Base-by-base conservation (phyloP, 768 basidiomycete genomes). In the Hypholoma sublateritium region DNA sequence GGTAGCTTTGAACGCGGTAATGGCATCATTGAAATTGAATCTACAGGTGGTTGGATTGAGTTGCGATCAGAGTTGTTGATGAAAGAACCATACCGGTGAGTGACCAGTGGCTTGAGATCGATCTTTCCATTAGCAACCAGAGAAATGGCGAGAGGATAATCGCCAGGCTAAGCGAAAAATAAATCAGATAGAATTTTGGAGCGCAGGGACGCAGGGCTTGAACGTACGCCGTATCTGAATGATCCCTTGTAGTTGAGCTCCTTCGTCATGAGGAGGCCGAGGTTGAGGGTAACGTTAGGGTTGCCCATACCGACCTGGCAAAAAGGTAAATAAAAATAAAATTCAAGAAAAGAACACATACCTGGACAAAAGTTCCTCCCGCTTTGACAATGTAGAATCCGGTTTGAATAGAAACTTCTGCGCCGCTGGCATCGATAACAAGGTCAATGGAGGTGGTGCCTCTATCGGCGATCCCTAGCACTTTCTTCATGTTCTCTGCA, bases 341-440 rank as follows among this genome's bases (percentile, higher is more conserved):
- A 22, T 46, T 6, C 37, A 17, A n/a, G 14, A 12, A 34, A 24
- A 1, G 36, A 53, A n/a, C 21, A 14, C 70, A 32, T 59, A 82
- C 87, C 73, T 90, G 87, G 14, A 91, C 84, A 65, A 84, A 82
- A 3, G 82, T 87, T 47, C 93, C 92, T 54, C 93, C 92, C 35
- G 80, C 74, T 73, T 86, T 88, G 57, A 84, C 88, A 49, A 95
- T 74, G 66, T 84, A 82, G 60, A 94, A 73, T 12, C 84, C 93
- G 43, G 91, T 95, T 70, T 93, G 93, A 58, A 97, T 91, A 50
- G 93, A 96, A 5, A 87, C 87, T 70, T 96, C 93, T 3, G 95
- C 95, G 25, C 95, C 95, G 55, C 90, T 93, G 12, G 93, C 93
- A 67, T 98, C 95, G 45, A 97, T 76, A 56, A 96, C 88, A 32